Base-by-base conservation (phyloP, 2,329 filamentous ascomycete genomes). In the Botryotinia globosa region DNA sequence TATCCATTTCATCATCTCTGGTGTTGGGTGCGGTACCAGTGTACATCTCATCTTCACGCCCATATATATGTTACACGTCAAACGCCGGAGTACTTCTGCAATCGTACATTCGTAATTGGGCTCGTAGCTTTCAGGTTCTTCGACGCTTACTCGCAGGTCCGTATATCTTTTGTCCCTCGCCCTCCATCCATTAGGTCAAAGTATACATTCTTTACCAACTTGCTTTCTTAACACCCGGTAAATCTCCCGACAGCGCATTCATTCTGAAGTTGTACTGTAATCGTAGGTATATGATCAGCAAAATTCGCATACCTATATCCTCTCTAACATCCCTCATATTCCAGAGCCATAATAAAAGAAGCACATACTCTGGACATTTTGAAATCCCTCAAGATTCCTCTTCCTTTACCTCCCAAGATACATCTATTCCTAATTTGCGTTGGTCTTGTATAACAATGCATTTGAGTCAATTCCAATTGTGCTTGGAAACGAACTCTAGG, bases 341-440 rank as follows among this genome's bases (percentile, higher is more conserved):
- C 16, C 37, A 3, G 29, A 44, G n/a, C 12, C 8, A 42, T 42
- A 54, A 54, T 22, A 8, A 37, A 65, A 20, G n/a, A 48, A 42
- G 42, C n/a, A 86, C 93, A 81, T 87, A 98, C 95, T 85, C 95
- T 88, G 73, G 91, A 90, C 87, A 99, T 88, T 83, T 94, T 93
- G 80, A 99, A 99, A 80, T 96, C 95, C 73, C 94, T 90, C 77
- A 98, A 87, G n/a, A 99, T 87, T 91, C 94, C 94, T 77, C 94
- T 88, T 29, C 91, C 91, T 82, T 93, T 94, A n/a, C 96, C 96
- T 77, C 94, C 94, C 81, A 95, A 88, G 70, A 97, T 91, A 85
- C 96, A 99, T 77, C 96, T 87, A 84, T 98, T 98, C 82, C 92
- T 91, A 82, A 99, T 94, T 86, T 98, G 94, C 67, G 95, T 97